phyloP scores from a whole-genome alignment of 371 early-diverging fungal genomes.

The Lichtheimia ramosa region DNA sequence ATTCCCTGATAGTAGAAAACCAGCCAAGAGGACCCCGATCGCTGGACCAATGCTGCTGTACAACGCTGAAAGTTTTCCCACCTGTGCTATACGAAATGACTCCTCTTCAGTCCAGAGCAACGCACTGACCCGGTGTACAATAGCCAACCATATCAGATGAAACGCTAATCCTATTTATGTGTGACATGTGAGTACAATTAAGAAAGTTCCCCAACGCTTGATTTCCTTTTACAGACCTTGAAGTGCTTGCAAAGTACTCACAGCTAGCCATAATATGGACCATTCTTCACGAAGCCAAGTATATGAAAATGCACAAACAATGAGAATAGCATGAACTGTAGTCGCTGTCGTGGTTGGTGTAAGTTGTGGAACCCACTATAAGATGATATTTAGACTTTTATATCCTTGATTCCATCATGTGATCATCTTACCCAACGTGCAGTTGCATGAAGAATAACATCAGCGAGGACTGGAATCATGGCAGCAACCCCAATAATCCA shows the following conservation, averaged over 20 bases:
- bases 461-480: constrained; percentile 14
- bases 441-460: constrained; percentile 17
- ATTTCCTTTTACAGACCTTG: neutral
- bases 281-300: constrained; percentile 25
- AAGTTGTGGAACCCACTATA: constrained; percentile 30
- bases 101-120: constrained; percentile 28
- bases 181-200: too few relatives aligned
- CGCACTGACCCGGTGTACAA: constrained; percentile 23
- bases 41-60: constrained; percentile 39
- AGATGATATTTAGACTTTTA: neutral
- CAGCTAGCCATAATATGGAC: constrained; percentile 6
- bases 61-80: constrained; percentile 27
- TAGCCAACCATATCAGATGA: constrained; percentile 33
- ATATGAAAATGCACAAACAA: constrained; percentile 30
- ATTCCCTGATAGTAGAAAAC: constrained; percentile 19
- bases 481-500: constrained; percentile 19
- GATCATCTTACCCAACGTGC: constrained; percentile 26
- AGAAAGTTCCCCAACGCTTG: neutral
- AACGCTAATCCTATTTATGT: constrained; percentile 21
- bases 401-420: neutral
- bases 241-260: constrained; percentile 15
- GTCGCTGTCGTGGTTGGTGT: constrained; percentile 24
- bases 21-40: constrained; percentile 26
- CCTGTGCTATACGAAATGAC: constrained; percentile 28
- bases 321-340: constrained; percentile 25